Conservation (phyloP, 139 green algal genomes). For the Chlorella sp. region DNA sequence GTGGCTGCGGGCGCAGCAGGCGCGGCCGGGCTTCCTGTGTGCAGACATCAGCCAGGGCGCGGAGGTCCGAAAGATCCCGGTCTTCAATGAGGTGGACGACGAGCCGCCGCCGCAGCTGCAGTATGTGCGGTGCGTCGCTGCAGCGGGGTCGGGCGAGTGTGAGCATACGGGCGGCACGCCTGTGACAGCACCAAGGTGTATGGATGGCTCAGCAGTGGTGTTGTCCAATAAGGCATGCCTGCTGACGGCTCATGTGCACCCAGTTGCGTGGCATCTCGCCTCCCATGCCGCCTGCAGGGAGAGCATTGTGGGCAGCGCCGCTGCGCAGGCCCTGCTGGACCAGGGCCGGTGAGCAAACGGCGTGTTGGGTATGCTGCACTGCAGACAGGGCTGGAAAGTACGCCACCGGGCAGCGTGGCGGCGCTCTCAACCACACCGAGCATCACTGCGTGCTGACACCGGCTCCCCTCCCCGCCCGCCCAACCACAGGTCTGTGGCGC, state of each 20-base stretch:
- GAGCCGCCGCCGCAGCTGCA: conserved; percentile 21
- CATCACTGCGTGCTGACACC: not conserved
- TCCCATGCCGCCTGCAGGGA: not conserved
- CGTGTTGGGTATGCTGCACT: no score
- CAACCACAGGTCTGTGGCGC: conserved; percentile 1
- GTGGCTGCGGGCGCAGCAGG: not conserved
- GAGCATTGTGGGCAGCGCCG: not conserved
- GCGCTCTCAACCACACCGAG: no score
- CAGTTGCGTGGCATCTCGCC: no score
- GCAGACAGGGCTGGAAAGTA: not conserved
- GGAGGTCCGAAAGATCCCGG: conserved; percentile 55
- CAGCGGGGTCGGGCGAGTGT: no score
- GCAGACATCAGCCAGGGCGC: conserved; percentile 43
- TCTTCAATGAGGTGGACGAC: conserved; percentile 58
- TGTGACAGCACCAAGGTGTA: no score
- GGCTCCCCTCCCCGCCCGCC: not conserved
- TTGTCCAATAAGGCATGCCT: no score
- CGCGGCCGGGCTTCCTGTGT: not conserved
- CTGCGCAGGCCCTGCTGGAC: no score
- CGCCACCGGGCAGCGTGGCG: not conserved
- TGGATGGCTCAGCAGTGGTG: no score
- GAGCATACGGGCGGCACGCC: no score
- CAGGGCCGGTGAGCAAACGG: no score
- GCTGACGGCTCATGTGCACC: not conserved
- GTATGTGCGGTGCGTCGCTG: conserved; percentile 40